Evolutionary conservation across 2,329 filamentous ascomycete species (phyloP), one percentile per base, ranked within the genome.

Genomic region (Pseudomassariella vexata): DNA sequence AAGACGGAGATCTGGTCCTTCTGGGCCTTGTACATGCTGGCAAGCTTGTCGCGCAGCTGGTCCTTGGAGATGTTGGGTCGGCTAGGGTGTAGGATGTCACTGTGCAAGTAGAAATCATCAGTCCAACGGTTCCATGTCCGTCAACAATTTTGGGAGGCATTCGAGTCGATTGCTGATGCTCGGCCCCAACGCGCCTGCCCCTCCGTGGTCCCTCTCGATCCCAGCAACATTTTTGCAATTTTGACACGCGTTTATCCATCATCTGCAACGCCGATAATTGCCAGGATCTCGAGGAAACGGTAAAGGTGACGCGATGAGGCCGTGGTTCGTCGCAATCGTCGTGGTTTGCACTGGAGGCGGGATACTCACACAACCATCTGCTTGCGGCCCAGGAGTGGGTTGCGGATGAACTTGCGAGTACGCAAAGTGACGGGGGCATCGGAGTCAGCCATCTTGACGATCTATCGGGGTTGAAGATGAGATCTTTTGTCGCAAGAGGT

Each of bases 371-470:
- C 85, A 73, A 95, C 90, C 87, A 96, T 95, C 83, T 96, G 90
- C 81, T 94, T 95, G 69, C 90, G 85, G 67, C 84, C 87, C 65
- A 98, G 83, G 63, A 98, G 87, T 68, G 92, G 86, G 82, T 98
- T 98, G 77, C 89, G 87, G 75, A 96, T 94, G 85, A 98, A 98
- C 79, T 96, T 96, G 85, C 92, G 90, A 72, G 92, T 98, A 12
- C 32, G 32, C 18, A 34, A 20, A 19, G 32, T 34, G 65, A 88
- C 82, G 63, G 82, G 71, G 57, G 70, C 68, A 65, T 86, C 82
- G 62, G 70, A 69, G 72, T 89, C 85, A 72, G 89, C 85, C 90
- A 95, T 95, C 68, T 70, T 94, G 74, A 60, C 60, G 67, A 44
- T 47, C 44, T 37, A 35, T 34, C 32, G 21, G 28, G 27, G 38